Base-by-base conservation (phyloP, 495 filamentous ascomycete genomes). In the Aspergillus sclerotioniger region DNA sequence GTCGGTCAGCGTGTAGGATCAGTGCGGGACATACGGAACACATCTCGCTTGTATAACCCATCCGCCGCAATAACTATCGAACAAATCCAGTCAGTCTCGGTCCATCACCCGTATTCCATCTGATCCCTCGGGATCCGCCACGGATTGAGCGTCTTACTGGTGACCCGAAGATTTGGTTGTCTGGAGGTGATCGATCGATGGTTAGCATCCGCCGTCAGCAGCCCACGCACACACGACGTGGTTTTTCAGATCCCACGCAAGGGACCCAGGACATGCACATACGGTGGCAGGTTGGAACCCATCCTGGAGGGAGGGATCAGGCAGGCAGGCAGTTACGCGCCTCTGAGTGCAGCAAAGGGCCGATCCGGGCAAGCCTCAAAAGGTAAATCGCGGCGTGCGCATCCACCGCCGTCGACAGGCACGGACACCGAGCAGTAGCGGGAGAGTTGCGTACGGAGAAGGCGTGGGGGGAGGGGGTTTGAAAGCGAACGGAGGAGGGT, bases 21-120 rank as follows among this genome's bases (percentile, higher is more conserved):
- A 19, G 51, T 51, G 56, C 41, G 39, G 37, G 15, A 68, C 65
- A 61, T 74, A 98, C 94, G 84, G 76, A 99, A 96, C 59, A 99
- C 91, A 92, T 99, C 94, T 63, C 94, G 87, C 77, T 97, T 98
- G 82, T 97, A 96, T 60, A 99, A 82, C 47, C 95, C 92, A 80
- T 99, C 94, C 59, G 94, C 94, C 62, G 94, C 94, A 80, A 99
- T 96, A 74, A 99, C 94, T 96, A 61, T 62, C 47, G 12, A 16
- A 35, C 51, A 48, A 64, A 29, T 50, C 13, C 33, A 25, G 57
- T 65, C 37, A 64, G 63, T 59, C 41, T 57, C 54, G 19, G 33
- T 55, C 37, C 33, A 53, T 28, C 31, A 43, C 35, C 25, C 21
- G n/a, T 19, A 37, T 37, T 8, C 29, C 37, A 20, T 41, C 37